Conservation (phyloP, 345 rosid species). For the Brassica rapa region DNA sequence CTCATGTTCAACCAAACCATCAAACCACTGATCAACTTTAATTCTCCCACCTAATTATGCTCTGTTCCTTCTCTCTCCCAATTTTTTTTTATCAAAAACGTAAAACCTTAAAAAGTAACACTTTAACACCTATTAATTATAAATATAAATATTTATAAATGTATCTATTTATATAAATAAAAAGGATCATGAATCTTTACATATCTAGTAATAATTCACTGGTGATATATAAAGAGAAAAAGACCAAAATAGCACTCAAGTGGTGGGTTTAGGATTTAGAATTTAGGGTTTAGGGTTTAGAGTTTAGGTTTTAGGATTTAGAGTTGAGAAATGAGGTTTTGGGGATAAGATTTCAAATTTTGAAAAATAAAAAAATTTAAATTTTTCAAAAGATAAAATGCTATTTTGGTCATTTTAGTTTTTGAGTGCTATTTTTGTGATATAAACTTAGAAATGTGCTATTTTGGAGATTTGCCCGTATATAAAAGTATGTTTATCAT, state of each 20-base stretch:
- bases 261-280: too few species aligned
- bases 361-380: too few species aligned
- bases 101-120: background rate
- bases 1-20: constrained; percentile 39
- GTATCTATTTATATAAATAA: background rate
- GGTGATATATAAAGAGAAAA: background rate
- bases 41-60: constrained; percentile 25
- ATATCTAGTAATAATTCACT: background rate
- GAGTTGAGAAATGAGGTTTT: too few species aligned
- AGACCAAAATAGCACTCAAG: too few species aligned
- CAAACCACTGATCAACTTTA: constrained; percentile 26
- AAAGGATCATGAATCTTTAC: background rate
- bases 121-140: background rate
- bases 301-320: too few species aligned
- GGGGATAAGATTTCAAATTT: too few species aligned
- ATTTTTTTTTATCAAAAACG: constrained; percentile 22
- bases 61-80: background rate
- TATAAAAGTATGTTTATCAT: background rate
- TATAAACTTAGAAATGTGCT: too few species aligned
- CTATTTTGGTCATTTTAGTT: too few species aligned
- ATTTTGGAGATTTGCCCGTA: too few species aligned
- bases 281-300: too few species aligned
- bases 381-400: too few species aligned
- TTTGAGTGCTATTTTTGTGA: too few species aligned
- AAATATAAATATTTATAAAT: background rate